Evolutionary conservation across 2,329 filamentous ascomycete species (phyloP).

Genomic region (Lecanoromycetidae sp.): DNA sequence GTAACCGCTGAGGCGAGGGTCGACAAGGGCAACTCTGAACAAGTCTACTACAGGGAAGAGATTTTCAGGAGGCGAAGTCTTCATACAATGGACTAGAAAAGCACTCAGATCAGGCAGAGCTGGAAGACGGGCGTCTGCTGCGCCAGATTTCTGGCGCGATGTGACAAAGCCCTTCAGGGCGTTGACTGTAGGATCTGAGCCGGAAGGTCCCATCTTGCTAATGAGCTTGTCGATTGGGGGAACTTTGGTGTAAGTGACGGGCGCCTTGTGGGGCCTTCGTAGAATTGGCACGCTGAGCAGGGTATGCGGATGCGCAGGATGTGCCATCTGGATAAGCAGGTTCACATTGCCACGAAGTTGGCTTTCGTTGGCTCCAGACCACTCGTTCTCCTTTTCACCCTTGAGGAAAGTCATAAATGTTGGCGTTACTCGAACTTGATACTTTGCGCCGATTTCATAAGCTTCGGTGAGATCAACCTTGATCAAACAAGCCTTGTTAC

Average conservation of each 20-base stretch:
- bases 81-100: conserved; percentile 47
- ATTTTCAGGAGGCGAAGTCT: conserved; percentile 47
- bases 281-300: conserved; percentile 59
- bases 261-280: conserved; percentile 48
- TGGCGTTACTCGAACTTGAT: conserved; percentile 63
- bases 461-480: conserved; percentile 68
- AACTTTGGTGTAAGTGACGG: conserved; percentile 64
- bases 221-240: conserved; percentile 74
- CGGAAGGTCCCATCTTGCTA: conserved; percentile 57
- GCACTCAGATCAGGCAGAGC: conserved; percentile 53
- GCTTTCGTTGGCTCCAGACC: conserved; percentile 62
- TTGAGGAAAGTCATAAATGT: conserved; percentile 78
- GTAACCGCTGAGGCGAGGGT: conserved; percentile 67
- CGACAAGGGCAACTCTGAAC: conserved; percentile 62
- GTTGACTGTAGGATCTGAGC: conserved; percentile 48
- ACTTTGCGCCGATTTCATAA: conserved; percentile 51
- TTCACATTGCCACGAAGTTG: conserved; percentile 60
- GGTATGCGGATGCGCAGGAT: conserved; percentile 64
- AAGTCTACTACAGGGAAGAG: conserved; percentile 81
- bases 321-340: conserved; percentile 61
- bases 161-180: conserved; percentile 62
- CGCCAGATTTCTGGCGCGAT: conserved; percentile 43
- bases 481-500: conserved; percentile 57
- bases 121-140: conserved; percentile 57
- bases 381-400: conserved; percentile 64